Evolutionary conservation across 768 basidiomycete genomes (phyloP), one percentile per base, ranked within the genome.

Genomic region (Trichaptum fuscoviolaceum): DNA sequence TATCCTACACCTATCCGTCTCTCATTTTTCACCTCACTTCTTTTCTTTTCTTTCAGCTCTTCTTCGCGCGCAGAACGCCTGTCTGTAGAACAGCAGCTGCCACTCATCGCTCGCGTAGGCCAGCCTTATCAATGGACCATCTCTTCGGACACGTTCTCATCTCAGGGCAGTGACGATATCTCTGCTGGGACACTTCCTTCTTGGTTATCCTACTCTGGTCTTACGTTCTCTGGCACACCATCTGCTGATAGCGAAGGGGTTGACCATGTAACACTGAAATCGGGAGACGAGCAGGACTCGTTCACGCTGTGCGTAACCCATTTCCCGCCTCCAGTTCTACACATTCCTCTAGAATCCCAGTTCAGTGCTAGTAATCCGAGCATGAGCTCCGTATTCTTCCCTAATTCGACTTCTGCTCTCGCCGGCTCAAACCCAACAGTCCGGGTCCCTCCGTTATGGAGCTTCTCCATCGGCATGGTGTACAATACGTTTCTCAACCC

Each of bases 401-500:
- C 93, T 57, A 78, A 85, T n/a, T 75, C 81, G 1, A 78, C 81
- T 58, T 90, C 91, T 24, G 85, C 87, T 17, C 77, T 93, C 34
- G 71, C 74, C 30, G 81, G 79, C 18, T 71, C 75, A 60, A 79
- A 77, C 62, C 88, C 88, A 65, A 79, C 83, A 62, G 73, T 97
- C 65, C 82, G 94, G 63, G 85, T 96, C 10, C 94, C 93, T 0
- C 85, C 85, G 7, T 76, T 79, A 59, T 96, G 95, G 94, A 92
- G 92, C 0, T 98, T 96, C 78, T 93, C 92, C 71, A 84, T 98
- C 66, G 96, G 95, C 17, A 86, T 97, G 70, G 77, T 87, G 63
- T 80, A 84, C 67, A 78, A 83, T 36, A 95, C 91, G 1, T 89
- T 87, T 75, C 67, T 73, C 1, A 77, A 83, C 35, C 59, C 59